These are phyloP conservation scores for Paramecium sexaurelia DNA, from an alignment of 73 alveolate species.

Conservation along the genomic window DNA sequence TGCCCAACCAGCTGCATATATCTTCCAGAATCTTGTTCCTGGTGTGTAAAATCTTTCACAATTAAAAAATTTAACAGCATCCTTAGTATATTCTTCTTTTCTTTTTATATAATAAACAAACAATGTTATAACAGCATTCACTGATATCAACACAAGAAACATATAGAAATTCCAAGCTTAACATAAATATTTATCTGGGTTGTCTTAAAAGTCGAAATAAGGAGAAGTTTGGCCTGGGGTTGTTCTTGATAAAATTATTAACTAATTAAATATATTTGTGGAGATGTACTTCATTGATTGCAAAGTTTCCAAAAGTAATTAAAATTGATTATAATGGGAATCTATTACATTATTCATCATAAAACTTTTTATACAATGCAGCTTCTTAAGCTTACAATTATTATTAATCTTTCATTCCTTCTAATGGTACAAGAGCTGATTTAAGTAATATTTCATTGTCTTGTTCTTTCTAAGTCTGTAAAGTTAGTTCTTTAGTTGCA, in stretches of 20 bases:
- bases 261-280: background rate
- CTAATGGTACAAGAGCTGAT: background rate
- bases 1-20: conserved; percentile 11
- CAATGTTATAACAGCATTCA: background rate
- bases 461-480: background rate
- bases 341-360: background rate
- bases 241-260: background rate
- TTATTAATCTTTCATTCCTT: background rate
- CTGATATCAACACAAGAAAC: background rate
- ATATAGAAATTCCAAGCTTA: background rate
- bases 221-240: conserved; percentile 6
- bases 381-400: background rate
- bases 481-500: background rate
- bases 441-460: background rate
- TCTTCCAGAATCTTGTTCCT: conserved; percentile 14
- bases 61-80: background rate
- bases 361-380: background rate
- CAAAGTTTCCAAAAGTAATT: conserved; percentile 1
- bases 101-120: background rate
- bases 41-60: conserved; percentile 51
- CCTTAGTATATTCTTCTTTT: conserved; percentile 25
- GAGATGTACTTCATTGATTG: background rate
- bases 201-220: background rate
- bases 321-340: background rate
- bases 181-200: background rate